These are phyloP conservation scores for Platismatia glauca DNA, from an alignment of 495 filamentous ascomycete species.

Conservation along the genomic window DNA sequence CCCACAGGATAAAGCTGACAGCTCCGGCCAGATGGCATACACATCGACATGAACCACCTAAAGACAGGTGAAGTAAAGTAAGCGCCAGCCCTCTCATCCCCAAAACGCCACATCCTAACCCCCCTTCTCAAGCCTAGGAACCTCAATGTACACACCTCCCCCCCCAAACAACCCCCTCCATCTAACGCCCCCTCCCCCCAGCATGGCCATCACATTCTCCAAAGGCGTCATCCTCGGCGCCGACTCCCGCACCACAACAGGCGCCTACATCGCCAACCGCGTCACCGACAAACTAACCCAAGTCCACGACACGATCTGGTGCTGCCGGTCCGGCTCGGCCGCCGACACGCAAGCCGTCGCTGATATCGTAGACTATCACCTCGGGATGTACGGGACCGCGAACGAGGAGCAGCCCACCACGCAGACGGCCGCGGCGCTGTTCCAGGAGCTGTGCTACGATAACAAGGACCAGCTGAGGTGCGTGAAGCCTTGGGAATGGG, in stretches of 20 bases:
- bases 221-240: constrained; percentile 94
- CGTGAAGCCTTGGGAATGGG: constrained; percentile 16
- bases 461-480: constrained; percentile 91
- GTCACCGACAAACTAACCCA: constrained; percentile 98
- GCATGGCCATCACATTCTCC: constrained; percentile 85
- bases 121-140: constrained; percentile 62
- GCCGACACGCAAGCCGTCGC: constrained; percentile 97
- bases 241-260: constrained; percentile 96
- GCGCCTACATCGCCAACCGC: constrained; percentile 96
- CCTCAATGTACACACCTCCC: constrained; percentile 72
- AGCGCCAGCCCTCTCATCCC: constrained; percentile 25
- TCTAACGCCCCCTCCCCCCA: constrained; percentile 18
- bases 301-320: constrained; percentile 99
- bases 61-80: constrained; percentile 91
- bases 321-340: constrained; percentile 92
- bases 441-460: constrained; percentile 94
- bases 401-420: constrained; percentile 87
- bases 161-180: constrained; percentile 12
- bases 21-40: constrained; percentile 74
- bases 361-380: constrained; percentile 93
- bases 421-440: constrained; percentile 84
- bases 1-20: constrained; percentile 1
- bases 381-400: constrained; percentile 81
- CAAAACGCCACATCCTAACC: constrained; percentile 25
- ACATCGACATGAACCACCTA: constrained; percentile 92